phyloP scores from a whole-genome alignment of 768 basidiomycete genomes.

The Rhodotorula kratochvilovae region DNA sequence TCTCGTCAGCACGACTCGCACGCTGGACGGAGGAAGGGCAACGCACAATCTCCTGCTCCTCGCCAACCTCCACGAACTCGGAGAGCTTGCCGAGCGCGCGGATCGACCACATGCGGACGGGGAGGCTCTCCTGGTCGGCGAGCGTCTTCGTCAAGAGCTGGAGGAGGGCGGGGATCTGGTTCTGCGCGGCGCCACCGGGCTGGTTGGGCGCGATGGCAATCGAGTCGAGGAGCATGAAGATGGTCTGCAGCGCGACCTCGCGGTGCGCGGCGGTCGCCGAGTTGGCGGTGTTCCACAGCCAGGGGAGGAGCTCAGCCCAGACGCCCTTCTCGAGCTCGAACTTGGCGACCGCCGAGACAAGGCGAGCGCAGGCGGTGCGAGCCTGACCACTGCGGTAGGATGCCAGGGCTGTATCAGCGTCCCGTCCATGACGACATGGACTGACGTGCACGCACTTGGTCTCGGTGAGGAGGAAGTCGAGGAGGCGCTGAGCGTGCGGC shows the following conservation, averaged over 20 bases:
- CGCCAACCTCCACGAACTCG: slow-evolving; percentile 81
- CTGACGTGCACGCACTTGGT: slow-evolving; percentile 57
- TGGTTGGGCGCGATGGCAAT: slow-evolving; percentile 79
- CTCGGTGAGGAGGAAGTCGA: slow-evolving; percentile 71
- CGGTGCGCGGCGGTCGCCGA: slow-evolving; percentile 68
- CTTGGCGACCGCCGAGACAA: slow-evolving; percentile 84
- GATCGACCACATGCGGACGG: slow-evolving; percentile 85
- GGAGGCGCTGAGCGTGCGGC: slow-evolving; percentile 84
- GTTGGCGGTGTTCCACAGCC: slow-evolving; percentile 71
- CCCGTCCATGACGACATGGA: accelerated
- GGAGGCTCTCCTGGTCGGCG: slow-evolving; percentile 74
- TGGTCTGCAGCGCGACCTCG: slow-evolving; percentile 84
- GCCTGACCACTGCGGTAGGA: slow-evolving; percentile 58
- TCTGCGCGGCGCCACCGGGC: slow-evolving; percentile 44
- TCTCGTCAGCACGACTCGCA: slow-evolving; percentile 3
- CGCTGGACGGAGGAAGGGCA: not conserved
- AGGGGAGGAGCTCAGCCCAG: slow-evolving; percentile 85
- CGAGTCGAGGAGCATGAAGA: slow-evolving; percentile 84
- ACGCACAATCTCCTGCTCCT: slow-evolving; percentile 79
- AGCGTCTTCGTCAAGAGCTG: slow-evolving; percentile 70
- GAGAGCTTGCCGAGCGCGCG: slow-evolving; percentile 88
- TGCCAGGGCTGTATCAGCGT: not conserved
- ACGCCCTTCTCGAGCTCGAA: slow-evolving; percentile 63
- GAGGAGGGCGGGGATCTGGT: slow-evolving; percentile 69
- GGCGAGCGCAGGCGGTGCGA: slow-evolving; percentile 85